phyloP scores from a whole-genome alignment of 2,329 filamentous ascomycete genomes.

The Curvularia verruculosa region DNA sequence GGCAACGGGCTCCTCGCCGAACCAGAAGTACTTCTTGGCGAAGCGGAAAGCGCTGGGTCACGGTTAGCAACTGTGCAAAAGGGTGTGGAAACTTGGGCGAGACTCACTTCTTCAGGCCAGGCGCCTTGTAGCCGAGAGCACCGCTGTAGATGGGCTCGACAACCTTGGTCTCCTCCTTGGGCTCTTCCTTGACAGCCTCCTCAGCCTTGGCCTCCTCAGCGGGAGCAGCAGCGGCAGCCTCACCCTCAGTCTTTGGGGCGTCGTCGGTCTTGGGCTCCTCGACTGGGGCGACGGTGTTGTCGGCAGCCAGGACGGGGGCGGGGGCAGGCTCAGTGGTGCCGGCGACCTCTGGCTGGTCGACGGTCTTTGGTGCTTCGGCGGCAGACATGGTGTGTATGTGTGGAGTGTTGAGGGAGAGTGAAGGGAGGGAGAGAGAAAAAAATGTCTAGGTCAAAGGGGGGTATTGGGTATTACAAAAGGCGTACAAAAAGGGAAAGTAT shows the following conservation, averaged over 20 bases:
- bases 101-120: conserved; percentile 88
- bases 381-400: conserved; percentile 63
- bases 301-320: conserved; percentile 45
- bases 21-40: conserved; percentile 86
- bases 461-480: conserved; percentile 43
- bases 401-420: too few relatives aligned
- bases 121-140: conserved; percentile 85
- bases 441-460: conserved; percentile 17
- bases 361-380: conserved; percentile 70
- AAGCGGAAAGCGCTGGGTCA: conserved; percentile 79
- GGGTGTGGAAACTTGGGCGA: not conserved
- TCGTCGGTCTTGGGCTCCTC: conserved; percentile 52
- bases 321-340: conserved; percentile 45
- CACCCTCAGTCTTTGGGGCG: conserved; percentile 47
- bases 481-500: conserved; percentile 38
- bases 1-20: conserved; percentile 70
- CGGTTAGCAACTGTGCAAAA: conserved; percentile 17
- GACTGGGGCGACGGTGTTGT: conserved; percentile 47
- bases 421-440: conserved; percentile 1
- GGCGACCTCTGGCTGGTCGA: conserved; percentile 53
- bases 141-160: conserved; percentile 79
- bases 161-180: conserved; percentile 54
- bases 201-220: conserved; percentile 16
- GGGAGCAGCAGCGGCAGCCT: conserved; percentile 37
- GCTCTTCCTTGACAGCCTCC: conserved; percentile 43